Conservation (phyloP, 2,329 filamentous ascomycete genomes). For the Trichoderma pleuroti region DNA sequence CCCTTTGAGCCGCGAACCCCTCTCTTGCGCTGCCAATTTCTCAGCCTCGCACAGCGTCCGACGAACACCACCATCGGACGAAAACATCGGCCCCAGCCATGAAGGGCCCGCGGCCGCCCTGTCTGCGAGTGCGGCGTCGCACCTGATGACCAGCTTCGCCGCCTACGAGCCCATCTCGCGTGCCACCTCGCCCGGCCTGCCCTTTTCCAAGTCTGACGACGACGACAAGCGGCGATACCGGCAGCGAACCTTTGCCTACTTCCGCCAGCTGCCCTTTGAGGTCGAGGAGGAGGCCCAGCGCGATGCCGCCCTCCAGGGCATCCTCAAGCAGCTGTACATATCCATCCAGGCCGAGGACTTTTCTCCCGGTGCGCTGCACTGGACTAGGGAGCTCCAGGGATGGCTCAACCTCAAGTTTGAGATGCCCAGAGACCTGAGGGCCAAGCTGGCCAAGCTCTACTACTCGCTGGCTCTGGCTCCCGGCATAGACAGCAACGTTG, state of each 20-base stretch:
- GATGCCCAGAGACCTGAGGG: slow-evolving; percentile 77
- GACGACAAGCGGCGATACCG: slow-evolving; percentile 65
- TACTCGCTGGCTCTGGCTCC: slow-evolving; percentile 91
- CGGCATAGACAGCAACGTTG: slow-evolving; percentile 74
- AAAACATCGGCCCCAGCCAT: slow-evolving; percentile 36
- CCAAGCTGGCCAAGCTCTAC: slow-evolving; percentile 84
- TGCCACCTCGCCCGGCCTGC: slow-evolving; percentile 76
- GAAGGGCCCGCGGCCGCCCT: slow-evolving; percentile 31
- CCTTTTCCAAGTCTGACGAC: slow-evolving; percentile 48
- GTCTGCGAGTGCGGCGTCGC: slow-evolving; percentile 32
- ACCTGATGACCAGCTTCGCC: slow-evolving; percentile 38
- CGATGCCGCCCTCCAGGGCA: slow-evolving; percentile 76
- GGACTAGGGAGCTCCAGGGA: slow-evolving; percentile 91
- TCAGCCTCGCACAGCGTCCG: slow-evolving; percentile 10
- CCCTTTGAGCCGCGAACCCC: slow-evolving; percentile 9
- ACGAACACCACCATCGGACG: slow-evolving; percentile 33
- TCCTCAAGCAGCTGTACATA: slow-evolving; percentile 90
- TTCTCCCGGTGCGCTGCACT: slow-evolving; percentile 87
- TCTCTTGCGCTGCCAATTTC: not conserved
- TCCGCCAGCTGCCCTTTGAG: slow-evolving; percentile 81
- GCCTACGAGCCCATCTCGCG: slow-evolving; percentile 71
- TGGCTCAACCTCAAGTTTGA: slow-evolving; percentile 98
- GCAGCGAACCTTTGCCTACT: slow-evolving; percentile 90
- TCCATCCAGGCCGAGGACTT: slow-evolving; percentile 91
- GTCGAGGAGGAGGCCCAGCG: slow-evolving; percentile 78